These are phyloP conservation scores for Metschnikowia dekortorum DNA, from an alignment of 805 yeast species.

Conservation along the genomic window DNA sequence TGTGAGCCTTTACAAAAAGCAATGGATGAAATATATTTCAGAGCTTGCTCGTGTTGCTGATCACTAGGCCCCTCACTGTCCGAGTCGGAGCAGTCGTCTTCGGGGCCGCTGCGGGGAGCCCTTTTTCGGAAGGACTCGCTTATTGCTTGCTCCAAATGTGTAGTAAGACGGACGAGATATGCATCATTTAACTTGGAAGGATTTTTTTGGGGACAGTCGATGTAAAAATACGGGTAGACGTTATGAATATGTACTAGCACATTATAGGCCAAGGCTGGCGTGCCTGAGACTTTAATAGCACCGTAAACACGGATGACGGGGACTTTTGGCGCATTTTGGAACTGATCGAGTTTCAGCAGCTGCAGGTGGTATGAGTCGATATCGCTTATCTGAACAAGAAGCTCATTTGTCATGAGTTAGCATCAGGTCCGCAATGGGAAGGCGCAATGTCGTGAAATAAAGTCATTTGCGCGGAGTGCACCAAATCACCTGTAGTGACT, in stretches of 20 bases:
- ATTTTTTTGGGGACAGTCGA: constrained; percentile 49
- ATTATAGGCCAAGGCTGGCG: constrained; percentile 21
- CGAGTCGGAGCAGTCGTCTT: constrained; percentile 8
- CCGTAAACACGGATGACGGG: constrained; percentile 84
- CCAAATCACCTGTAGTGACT: not conserved
- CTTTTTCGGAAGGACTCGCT: constrained; percentile 32
- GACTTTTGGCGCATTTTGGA: constrained; percentile 44
- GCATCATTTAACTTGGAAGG: constrained; percentile 15
- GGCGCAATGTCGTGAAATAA: not conserved
- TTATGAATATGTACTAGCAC: constrained; percentile 73
- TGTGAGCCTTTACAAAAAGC: constrained; percentile 70
- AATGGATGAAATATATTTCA: constrained; percentile 53
- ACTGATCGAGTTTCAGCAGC: constrained; percentile 53
- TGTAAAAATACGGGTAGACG: constrained; percentile 72
- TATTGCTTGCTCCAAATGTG: constrained; percentile 43
- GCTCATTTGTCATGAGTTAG: constrained; percentile 11
- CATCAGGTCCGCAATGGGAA: not conserved
- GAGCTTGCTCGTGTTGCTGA: not conserved
- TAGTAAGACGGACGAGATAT: constrained; percentile 37
- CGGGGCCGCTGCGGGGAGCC: constrained; percentile 10
- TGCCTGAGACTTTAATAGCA: constrained; percentile 47
- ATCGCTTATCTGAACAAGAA: constrained; percentile 50
- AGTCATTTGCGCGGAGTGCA: not conserved
- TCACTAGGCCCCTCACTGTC: constrained; percentile 6
- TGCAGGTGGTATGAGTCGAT: constrained; percentile 62